Conservation (phyloP, 2,329 filamentous ascomycete species). For the Fusarium nygamai region DNA sequence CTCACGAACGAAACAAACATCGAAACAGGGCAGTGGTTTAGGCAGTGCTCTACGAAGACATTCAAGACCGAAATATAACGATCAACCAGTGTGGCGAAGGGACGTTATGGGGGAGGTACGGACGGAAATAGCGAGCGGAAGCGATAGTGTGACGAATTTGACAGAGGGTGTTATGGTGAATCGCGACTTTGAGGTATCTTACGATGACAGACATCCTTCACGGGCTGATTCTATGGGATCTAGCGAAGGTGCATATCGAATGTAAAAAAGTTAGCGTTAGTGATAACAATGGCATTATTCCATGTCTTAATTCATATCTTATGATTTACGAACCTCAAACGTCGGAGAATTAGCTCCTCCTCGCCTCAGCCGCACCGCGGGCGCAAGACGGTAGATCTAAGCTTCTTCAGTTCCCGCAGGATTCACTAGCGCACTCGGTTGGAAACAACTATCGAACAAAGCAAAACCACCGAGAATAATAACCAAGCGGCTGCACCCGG, state of each 20-base stretch:
- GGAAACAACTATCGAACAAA: neutral
- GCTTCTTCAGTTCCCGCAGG: neutral
- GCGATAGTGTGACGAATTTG: conserved; percentile 38
- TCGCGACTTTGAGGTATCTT: conserved; percentile 38
- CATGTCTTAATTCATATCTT: neutral
- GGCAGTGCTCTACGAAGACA: neutral
- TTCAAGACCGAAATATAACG: neutral
- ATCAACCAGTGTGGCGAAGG: conserved; percentile 25
- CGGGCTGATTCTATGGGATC: conserved; percentile 32
- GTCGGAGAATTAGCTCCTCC: neutral
- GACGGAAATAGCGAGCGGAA: conserved; percentile 19
- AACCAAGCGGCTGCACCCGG: neutral
- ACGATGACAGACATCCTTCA: conserved; percentile 30
- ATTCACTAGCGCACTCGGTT: neutral
- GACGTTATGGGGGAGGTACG: conserved; percentile 7
- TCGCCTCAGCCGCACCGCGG: neutral
- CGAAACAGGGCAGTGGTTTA: conserved; percentile 1
- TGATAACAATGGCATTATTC: neutral
- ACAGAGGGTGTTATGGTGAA: conserved; percentile 38
- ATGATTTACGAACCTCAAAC: neutral
- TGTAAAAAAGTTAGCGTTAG: neutral
- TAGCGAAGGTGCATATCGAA: conserved; percentile 23
- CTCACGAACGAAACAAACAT: conserved; percentile 2
- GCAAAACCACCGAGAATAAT: neutral
- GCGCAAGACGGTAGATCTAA: neutral